Percentiles rank a stretch among this genome's conserved stretches.
These are phyloP conservation scores for Collybia sp. DNA, from an alignment of 768 basidiomycete species.

Conservation along the genomic window DNA sequence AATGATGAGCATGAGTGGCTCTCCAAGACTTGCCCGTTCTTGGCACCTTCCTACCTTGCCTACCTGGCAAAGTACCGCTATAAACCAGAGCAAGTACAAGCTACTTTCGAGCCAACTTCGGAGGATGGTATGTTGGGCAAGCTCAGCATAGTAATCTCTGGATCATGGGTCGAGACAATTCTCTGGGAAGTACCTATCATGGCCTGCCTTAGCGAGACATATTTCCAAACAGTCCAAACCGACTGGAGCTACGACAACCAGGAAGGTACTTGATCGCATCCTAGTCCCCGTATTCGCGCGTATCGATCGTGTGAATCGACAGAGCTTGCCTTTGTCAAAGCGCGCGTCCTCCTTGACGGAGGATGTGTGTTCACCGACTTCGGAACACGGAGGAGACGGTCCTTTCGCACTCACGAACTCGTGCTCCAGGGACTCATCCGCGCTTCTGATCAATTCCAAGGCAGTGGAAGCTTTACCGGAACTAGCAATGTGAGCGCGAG, in stretches of 20 bases:
- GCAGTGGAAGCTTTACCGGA: constrained; percentile 59
- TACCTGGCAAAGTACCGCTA: constrained; percentile 70
- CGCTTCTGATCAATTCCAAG: constrained; percentile 49
- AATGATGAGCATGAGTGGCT: constrained; percentile 67
- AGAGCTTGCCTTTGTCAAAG: constrained; percentile 79
- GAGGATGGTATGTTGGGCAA: constrained; percentile 48
- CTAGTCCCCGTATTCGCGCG: background rate
- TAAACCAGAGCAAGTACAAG: constrained; percentile 67
- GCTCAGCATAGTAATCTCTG: constrained; percentile 68
- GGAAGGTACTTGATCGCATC: constrained; percentile 41
- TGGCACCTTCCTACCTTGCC: constrained; percentile 67
- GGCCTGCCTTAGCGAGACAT: constrained; percentile 87
- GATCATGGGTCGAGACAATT: constrained; percentile 81
- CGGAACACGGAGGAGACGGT: constrained; percentile 79
- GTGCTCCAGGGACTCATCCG: constrained; percentile 65
- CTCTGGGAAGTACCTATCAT: constrained; percentile 96
- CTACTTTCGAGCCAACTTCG: constrained; percentile 58
- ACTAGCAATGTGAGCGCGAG: constrained; percentile 79
- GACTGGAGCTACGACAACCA: constrained; percentile 89
- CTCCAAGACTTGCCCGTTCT: constrained; percentile 62
- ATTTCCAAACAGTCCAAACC: constrained; percentile 68
- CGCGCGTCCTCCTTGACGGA: constrained; percentile 49
- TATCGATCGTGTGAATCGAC: constrained; percentile 1
- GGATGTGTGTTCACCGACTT: constrained; percentile 82
- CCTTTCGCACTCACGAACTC: constrained; percentile 69